Conservation (phyloP, 2,329 filamentous ascomycete species). For the Cladosporium halotolerans region DNA sequence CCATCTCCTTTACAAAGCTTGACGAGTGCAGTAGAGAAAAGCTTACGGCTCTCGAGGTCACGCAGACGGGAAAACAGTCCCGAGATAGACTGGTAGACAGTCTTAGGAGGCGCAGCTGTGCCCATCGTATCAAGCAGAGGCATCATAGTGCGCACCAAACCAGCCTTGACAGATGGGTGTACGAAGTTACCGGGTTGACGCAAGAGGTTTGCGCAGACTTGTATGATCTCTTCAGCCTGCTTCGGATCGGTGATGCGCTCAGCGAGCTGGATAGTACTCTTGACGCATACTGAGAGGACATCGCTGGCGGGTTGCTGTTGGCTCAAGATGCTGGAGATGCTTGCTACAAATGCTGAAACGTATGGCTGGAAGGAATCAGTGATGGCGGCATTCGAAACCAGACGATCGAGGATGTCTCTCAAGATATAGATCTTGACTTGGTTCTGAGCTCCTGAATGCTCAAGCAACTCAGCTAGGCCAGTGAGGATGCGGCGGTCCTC, state of each 20-base stretch:
- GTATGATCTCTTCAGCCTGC: conserved; percentile 70
- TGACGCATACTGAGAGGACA: conserved; percentile 71
- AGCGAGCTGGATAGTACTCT: conserved; percentile 70
- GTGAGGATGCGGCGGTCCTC: conserved; percentile 54
- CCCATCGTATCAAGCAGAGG: conserved; percentile 48
- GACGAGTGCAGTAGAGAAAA: conserved; percentile 65
- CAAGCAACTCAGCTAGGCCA: conserved; percentile 66
- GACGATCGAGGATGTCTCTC: conserved; percentile 61
- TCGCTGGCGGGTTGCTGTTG: conserved; percentile 58
- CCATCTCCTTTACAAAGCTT: conserved; percentile 62
- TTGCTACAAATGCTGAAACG: conserved; percentile 58
- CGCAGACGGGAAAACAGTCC: conserved; percentile 87
- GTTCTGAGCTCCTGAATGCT: conserved; percentile 68
- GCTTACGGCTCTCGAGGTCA: conserved; percentile 67
- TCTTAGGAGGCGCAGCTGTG: conserved; percentile 28
- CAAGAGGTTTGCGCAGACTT: conserved; percentile 73
- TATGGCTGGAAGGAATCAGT: conserved; percentile 57
- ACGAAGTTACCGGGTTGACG: conserved; percentile 79
- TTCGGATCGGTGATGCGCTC: conserved; percentile 60
- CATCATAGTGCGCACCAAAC: conserved; percentile 72
- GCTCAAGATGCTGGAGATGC: conserved; percentile 48
- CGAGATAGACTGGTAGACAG: conserved; percentile 67
- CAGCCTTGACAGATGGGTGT: conserved; percentile 74
- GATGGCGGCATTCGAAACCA: conserved; percentile 55
- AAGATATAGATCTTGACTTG: conserved; percentile 81